Evolutionary conservation across 805 yeast species (phyloP).

Genomic region (Priceomyces fermenticarens): DNA sequence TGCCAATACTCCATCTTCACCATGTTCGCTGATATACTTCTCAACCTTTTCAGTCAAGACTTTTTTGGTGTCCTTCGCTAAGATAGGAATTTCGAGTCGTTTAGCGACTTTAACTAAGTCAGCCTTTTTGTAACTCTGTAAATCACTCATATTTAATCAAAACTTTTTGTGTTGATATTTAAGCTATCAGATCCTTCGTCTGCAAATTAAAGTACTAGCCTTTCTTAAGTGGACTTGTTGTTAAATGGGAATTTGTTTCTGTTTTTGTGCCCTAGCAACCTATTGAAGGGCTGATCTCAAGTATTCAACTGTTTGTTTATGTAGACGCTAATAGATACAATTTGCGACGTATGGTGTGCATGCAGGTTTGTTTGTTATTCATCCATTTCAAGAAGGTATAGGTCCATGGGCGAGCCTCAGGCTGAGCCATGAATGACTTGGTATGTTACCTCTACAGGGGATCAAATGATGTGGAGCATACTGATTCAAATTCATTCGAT

Average conservation of each 20-base stretch:
- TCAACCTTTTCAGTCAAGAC: slow-evolving; percentile 38
- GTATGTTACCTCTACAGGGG: too few species aligned
- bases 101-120: slow-evolving; percentile 35
- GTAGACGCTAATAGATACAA: slow-evolving; percentile 2
- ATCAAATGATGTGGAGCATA: too few species aligned
- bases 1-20: slow-evolving; percentile 20
- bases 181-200: not conserved
- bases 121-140: slow-evolving; percentile 35
- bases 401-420: not conserved
- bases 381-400: slow-evolving; percentile 4
- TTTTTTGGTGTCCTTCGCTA: slow-evolving; percentile 41
- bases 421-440: too few species aligned
- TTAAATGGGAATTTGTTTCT: too few species aligned
- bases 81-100: slow-evolving; percentile 31
- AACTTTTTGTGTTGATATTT: not conserved
- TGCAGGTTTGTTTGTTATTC: slow-evolving; percentile 5
- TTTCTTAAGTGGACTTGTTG: too few species aligned
- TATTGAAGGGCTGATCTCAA: slow-evolving; percentile 1
- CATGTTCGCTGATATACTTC: slow-evolving; percentile 22
- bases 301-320: slow-evolving; percentile 4
- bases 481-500: not conserved
- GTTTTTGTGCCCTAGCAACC: not conserved
- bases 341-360: not conserved
- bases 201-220: too few species aligned
- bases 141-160: slow-evolving; percentile 28